Base-by-base conservation (phyloP, 768 basidiomycete species). In the Cystofilobasidium bisporidii region DNA sequence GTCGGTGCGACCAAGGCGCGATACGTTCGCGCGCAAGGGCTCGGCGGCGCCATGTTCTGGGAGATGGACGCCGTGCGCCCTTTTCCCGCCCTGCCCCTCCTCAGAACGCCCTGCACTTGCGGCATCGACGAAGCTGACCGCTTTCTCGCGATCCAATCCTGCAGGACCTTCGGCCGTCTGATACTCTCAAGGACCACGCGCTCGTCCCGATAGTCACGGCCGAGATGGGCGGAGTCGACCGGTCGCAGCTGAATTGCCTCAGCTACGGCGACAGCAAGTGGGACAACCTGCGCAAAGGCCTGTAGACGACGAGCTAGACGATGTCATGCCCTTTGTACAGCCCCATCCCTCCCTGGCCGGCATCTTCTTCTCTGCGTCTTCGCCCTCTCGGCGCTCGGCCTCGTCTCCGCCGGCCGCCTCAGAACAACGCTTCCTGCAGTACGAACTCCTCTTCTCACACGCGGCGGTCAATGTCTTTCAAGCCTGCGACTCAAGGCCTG, bases 11-110 rank as follows among this genome's bases (percentile, higher is more conserved):
- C 72, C 72, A 91, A 91, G 77, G 83, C 84, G 3, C 80, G 85
- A 67, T 97, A 87, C 79, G 91, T 98, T 74, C 80, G 79, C 72
- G 81, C 83, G 41, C 83, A 87, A 74, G 83, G 84, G 0, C 79
- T 98, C 5, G 89, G 88, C 9, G 96, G 96, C 0, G 88, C 87
- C 64, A 99, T 99, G 96, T 81, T 73, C 87, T 80, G 79, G 79
- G 76, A 77, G 69, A 28, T 72, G 20, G 66, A 67, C 38, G 66
- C 66, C 3, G 66, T 63, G 11, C 50, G 62, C 38, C n/a, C 61
- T n/a, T n/a, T n/a, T n/a, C n/a, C n/a, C n/a, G n/a, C n/a, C n/a
- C n/a, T n/a, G n/a, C n/a, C n/a, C n/a, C n/a, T n/a, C n/a, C 2
- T 2, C 40, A 41, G 40, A 41, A 9, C 10, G 6, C 30, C 20